Evolutionary conservation across 2,329 filamentous ascomycete genomes (phyloP), one percentile per base, ranked within the genome.

Genomic region (Calonectria leucothoes): DNA sequence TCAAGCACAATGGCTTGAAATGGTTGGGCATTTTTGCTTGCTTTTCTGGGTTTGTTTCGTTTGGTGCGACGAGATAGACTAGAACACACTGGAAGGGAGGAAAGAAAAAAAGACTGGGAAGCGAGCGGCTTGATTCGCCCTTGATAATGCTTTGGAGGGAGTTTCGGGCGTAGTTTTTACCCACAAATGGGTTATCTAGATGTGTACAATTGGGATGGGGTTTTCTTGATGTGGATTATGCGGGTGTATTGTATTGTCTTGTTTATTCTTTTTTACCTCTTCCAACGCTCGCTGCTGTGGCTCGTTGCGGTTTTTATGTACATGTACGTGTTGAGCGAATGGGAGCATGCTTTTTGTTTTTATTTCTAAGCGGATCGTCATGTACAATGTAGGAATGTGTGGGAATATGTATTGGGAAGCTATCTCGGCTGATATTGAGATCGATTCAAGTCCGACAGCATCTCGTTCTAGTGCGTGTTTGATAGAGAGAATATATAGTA

Each of bases 131-230:
- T 45, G 48, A n/a, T 57, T 35, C 48, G 25, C 57, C 37, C 39
- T 61, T 49, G 31, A 48, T 27, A 37, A 39, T 69, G 29, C 31
- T 61, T 35, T 23, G 11, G 45, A n/a, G 14, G 66, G 67, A 69
- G 67, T 69, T 69, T 52, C 49, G 20, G 57, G 67, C 67, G 67
- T 69, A 31, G 55, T 35, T 37, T 37, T 59, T 49, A 59, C 35
- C 65, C 57, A 67, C 48, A 67, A 67, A 39, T n/a, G 27, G 33
- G 35, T 20, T 10, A 31, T 33, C 25, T 37, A 31, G 66, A 29
- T 35, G 12, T 29, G 37, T 68, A 48, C 27, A 33, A 14, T 48
- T 64, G 4, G 59, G 35, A 17, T 39, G 59, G 59, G 37, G 23
- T 33, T 33, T 48, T 23, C 15, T 45, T 33, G 37, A 45, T 29